Evolutionary conservation across 306 rosid species (phyloP).

Genomic region (Citrullus amarus): DNA sequence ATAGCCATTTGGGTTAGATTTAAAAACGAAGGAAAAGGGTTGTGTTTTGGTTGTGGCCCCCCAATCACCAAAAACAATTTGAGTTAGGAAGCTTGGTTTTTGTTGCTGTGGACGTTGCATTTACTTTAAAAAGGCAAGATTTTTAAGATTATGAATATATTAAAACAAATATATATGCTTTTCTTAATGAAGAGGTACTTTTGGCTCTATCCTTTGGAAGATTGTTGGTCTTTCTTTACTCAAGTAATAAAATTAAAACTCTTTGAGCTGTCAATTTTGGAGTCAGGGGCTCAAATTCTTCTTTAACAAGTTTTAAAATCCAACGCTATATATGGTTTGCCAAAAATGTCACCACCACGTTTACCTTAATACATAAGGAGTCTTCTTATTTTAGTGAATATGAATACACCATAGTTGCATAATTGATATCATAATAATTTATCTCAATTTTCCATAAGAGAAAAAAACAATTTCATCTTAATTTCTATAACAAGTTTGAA

Average conservation of each 20-base stretch:
- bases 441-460: too few relatives aligned
- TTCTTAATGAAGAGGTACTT: background rate
- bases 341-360: background rate
- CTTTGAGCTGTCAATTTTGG: background rate
- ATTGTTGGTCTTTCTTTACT: background rate
- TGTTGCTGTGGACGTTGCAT: constrained; percentile 3
- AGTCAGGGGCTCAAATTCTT: background rate
- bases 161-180: background rate
- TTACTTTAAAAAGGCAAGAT: background rate
- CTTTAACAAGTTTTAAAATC: background rate
- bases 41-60: constrained; percentile 4
- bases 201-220: background rate
- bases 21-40: background rate
- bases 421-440: background rate
- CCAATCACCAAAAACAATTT: background rate
- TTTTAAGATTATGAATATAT: background rate
- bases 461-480: background rate
- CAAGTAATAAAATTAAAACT: background rate
- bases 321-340: background rate
- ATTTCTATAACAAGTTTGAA: background rate
- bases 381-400: background rate
- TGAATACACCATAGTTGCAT: background rate
- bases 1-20: constrained; percentile 17
- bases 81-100: background rate
- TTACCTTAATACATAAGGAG: background rate